phyloP scores from a whole-genome alignment of 768 basidiomycete genomes.

The Kockovaella imperatae region DNA sequence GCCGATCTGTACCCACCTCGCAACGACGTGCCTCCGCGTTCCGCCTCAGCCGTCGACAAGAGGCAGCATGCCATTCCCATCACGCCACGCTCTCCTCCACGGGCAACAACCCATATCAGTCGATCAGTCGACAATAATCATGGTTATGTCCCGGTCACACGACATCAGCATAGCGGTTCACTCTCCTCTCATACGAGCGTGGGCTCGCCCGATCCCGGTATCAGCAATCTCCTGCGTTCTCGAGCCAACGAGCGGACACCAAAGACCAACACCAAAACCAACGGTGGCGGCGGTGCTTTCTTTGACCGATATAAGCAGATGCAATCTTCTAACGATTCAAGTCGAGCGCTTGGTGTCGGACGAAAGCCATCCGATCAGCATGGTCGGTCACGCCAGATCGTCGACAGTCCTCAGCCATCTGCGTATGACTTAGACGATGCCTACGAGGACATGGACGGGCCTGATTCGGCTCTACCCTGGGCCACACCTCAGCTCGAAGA shows the following conservation, averaged over 20 bases:
- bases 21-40: constrained; percentile 5
- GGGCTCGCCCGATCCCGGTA: constrained; percentile 10
- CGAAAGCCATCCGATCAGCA: not conserved
- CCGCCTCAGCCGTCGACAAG: constrained; percentile 15
- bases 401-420: constrained; percentile 19
- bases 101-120: too few species aligned
- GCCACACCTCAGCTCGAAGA: constrained; percentile 17
- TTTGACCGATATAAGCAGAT: constrained; percentile 34
- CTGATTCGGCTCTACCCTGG: constrained; percentile 36
- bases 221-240: constrained; percentile 16
- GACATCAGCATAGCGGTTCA: too few species aligned
- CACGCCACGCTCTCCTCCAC: too few species aligned
- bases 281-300: constrained; percentile 17
- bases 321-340: constrained; percentile 6
- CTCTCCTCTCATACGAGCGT: constrained; percentile 1
- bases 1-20: too few species aligned
- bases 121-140: too few species aligned
- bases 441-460: constrained; percentile 20
- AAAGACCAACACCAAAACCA: constrained; percentile 2
- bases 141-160: too few species aligned
- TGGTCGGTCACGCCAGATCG: not conserved
- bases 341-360: constrained; percentile 1
- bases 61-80: too few species aligned
- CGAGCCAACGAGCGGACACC: constrained; percentile 10
- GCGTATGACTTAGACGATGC: constrained; percentile 12